These are phyloP conservation scores for Coccomyxa subellipsoidea DNA, from an alignment of 163 green algal species.

Conservation along the genomic window DNA sequence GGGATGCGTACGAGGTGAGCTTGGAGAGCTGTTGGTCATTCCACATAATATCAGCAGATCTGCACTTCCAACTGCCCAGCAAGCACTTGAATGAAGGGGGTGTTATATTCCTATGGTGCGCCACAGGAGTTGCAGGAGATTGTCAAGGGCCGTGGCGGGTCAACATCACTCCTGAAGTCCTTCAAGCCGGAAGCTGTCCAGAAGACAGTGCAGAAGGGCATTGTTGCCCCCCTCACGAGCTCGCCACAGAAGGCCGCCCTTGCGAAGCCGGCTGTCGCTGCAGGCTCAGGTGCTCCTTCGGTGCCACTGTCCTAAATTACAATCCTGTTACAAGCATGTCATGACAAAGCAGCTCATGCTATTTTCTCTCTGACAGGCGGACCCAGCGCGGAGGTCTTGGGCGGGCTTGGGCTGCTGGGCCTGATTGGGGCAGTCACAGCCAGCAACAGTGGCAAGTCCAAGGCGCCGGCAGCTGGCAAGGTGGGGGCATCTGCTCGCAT, in stretches of 20 bases:
- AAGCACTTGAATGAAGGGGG: too few relatives aligned
- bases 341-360: background rate
- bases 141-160: background rate
- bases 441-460: background rate
- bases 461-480: background rate
- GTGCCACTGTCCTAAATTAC: too few relatives aligned
- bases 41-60: too few relatives aligned
- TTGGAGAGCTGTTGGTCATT: too few relatives aligned
- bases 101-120: too few relatives aligned
- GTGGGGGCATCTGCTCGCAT: background rate
- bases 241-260: conserved; percentile 3
- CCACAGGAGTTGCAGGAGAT: conserved; percentile 1
- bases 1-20: background rate
- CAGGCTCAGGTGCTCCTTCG: background rate
- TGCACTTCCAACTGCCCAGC: too few relatives aligned
- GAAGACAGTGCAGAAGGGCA: conserved; percentile 2
- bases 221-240: conserved; percentile 1
- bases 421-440: background rate
- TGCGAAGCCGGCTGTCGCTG: background rate
- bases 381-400: background rate
- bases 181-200: background rate
- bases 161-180: background rate
- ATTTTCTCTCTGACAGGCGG: background rate
- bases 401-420: background rate
- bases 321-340: background rate